These are phyloP conservation scores for Axilococcus clingmanii DNA, from an alignment of 139 green algal genomes.

Conservation along the genomic window DNA sequence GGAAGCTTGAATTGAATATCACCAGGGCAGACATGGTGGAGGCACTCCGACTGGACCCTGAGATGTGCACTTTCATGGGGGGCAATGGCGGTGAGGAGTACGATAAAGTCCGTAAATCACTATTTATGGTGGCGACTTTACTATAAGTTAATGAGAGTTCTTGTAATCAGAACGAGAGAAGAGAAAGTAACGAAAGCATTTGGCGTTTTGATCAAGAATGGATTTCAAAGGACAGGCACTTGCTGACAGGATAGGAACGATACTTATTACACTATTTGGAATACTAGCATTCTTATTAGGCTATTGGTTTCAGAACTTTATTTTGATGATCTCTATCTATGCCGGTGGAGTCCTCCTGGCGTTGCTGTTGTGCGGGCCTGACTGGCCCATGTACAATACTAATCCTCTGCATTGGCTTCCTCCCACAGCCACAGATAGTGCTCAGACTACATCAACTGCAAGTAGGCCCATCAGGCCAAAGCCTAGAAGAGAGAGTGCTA, in stretches of 20 bases:
- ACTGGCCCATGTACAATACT: constrained; percentile 26
- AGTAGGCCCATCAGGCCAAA: too few species aligned
- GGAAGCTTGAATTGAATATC: neutral
- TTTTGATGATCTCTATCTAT: constrained; percentile 20
- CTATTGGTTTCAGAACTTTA: constrained; percentile 14
- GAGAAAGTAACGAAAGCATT: neutral
- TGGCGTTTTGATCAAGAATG: constrained; percentile 10
- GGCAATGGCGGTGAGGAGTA: neutral
- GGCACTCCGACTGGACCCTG: neutral
- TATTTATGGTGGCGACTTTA: too few species aligned
- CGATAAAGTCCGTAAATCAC: too few species aligned
- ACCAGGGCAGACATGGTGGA: constrained; percentile 2
- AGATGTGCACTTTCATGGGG: constrained; percentile 2
- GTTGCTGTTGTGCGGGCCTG: constrained; percentile 4
- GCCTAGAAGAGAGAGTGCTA: too few species aligned
- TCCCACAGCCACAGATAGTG: too few species aligned
- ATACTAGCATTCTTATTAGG: constrained; percentile 12
- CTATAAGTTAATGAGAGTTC: neutral
- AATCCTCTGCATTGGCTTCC: constrained; percentile 15
- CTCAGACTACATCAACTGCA: too few species aligned
- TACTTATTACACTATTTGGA: constrained; percentile 1
- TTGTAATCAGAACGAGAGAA: neutral
- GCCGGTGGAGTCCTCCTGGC: constrained; percentile 4
- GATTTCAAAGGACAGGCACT: constrained; percentile 25
- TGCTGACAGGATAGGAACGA: constrained; percentile 4